Evolutionary conservation across 441 rosid species (phyloP).

Genomic region (Populus trichocarpa): DNA sequence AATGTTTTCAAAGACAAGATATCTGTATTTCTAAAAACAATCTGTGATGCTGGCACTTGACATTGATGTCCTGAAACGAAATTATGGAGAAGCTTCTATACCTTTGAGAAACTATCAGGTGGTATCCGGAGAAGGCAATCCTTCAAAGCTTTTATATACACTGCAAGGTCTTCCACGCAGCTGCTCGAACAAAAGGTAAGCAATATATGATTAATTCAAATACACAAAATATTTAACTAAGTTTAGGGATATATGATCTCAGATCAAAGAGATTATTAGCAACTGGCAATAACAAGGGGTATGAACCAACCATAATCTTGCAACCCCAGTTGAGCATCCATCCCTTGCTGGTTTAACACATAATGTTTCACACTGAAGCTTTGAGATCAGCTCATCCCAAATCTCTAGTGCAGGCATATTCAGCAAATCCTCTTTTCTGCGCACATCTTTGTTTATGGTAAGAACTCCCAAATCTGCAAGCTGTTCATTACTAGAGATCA

Average conservation of each 20-base stretch:
- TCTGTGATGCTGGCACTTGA: background rate
- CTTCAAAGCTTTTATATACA: constrained; percentile 71
- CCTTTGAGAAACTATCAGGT: constrained; percentile 86
- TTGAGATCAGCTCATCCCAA: constrained; percentile 65
- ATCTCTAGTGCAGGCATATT: constrained; percentile 38
- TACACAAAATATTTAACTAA: background rate
- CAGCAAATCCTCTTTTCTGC: constrained; percentile 57
- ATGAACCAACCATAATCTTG: constrained; percentile 71
- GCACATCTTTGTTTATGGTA: constrained; percentile 77
- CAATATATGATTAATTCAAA: background rate
- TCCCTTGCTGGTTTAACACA: constrained; percentile 95
- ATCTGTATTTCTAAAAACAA: background rate
- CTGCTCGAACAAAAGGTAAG: constrained; percentile 37
- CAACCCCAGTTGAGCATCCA: constrained; percentile 99
- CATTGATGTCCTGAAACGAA: background rate
- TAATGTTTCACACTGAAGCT: constrained; percentile 69
- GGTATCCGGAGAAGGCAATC: constrained; percentile 72
- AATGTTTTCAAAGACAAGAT: background rate
- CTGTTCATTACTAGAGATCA: constrained; percentile 40
- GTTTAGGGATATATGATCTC: background rate
- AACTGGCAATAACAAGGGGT: constrained; percentile 4
- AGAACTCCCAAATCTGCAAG: constrained; percentile 74
- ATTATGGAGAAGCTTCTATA: constrained; percentile 23
- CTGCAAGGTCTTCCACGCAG: constrained; percentile 64
- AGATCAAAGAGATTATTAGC: background rate